Base-by-base conservation (phyloP, 768 basidiomycete species). In the Leccinum disarticulatum region DNA sequence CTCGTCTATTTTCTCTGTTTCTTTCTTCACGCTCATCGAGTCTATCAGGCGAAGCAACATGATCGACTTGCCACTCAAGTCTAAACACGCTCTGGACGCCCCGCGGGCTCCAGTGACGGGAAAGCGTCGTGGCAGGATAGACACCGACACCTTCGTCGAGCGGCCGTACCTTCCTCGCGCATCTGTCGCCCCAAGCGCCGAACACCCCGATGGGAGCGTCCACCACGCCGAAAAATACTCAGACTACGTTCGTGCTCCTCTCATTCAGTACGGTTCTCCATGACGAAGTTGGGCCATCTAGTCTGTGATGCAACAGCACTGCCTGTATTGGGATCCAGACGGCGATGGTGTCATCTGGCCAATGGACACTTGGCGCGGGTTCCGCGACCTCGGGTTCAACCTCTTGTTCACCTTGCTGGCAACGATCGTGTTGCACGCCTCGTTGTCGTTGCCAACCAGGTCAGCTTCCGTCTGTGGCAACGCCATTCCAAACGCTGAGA, bases 281-380 rank as follows among this genome's bases (percentile, higher is more conserved):
- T 51, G 13, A 52, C 15, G 46, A 56, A 28, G 17, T 25, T 4
- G 19, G 9, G 43, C 22, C 47, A n/a, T 52, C 13, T 51, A 76
- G 68, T 74, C 77, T 13, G 77, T 77, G 36, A 68, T 79, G 57
- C 76, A 80, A 59, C 76, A 79, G 50, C 79, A 80, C 59, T 73
- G 71, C 64, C 22, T 68, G 27, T 80, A 77, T 61, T 80, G 77
- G 70, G 79, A 80, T 55, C 63, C 58, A 8, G 76, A 79, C 61
- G 31, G 60, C 4, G 80, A 82, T 55, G 77, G 78, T 3, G 58
- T 80, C 49, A 76, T 82, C 54, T 81, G 77, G 76, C 80, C 80
- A 4, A 56, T 62, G 11, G 78, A 81, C 54, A 81, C 80, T 8
- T 80, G 69, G 66, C 61, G 64, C 7, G 78, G 76, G 15, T 77